Conservation (phyloP, 2,329 filamentous ascomycete genomes). For the Cryphonectria parasitica region DNA sequence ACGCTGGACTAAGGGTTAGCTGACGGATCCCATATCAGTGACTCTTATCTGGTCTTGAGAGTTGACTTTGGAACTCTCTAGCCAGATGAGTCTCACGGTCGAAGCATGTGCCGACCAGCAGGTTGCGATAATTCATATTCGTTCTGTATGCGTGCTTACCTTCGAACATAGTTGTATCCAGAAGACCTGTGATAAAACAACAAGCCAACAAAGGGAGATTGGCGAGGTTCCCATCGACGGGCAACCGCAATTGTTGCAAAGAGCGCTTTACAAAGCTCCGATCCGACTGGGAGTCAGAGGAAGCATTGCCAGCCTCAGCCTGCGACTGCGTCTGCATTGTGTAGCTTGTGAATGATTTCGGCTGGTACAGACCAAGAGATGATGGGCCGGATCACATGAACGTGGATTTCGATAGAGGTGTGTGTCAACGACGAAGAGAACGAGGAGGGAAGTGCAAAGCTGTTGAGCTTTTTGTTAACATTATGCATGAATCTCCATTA, state of each 20-base stretch:
- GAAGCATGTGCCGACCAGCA: neutral
- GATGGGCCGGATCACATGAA: neutral
- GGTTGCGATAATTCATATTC: neutral
- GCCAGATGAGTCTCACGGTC: neutral
- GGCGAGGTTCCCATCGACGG: slow-evolving; percentile 23
- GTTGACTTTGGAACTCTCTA: neutral
- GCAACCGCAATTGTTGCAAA: neutral
- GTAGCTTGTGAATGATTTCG: neutral
- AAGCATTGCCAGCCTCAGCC: neutral
- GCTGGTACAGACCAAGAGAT: neutral
- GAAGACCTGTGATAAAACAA: slow-evolving; percentile 31
- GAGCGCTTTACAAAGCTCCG: neutral
- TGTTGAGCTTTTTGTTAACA: neutral
- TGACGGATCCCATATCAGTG: neutral
- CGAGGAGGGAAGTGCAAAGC: neutral
- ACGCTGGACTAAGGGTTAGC: slow-evolving; percentile 36
- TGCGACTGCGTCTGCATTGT: neutral
- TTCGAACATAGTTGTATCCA: slow-evolving; percentile 32
- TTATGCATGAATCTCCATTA: neutral
- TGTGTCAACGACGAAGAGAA: neutral
- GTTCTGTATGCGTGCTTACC: slow-evolving; percentile 22
- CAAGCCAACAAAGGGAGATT: slow-evolving; percentile 29
- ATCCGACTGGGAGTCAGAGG: neutral
- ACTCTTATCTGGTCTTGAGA: neutral
- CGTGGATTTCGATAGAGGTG: neutral